A percentile compares a stretch with the other conserved stretches of the same genome.
Evolutionary conservation across 1,284 basidiomycete species (phyloP).

Genomic region (Melampsora larici-populina): DNA sequence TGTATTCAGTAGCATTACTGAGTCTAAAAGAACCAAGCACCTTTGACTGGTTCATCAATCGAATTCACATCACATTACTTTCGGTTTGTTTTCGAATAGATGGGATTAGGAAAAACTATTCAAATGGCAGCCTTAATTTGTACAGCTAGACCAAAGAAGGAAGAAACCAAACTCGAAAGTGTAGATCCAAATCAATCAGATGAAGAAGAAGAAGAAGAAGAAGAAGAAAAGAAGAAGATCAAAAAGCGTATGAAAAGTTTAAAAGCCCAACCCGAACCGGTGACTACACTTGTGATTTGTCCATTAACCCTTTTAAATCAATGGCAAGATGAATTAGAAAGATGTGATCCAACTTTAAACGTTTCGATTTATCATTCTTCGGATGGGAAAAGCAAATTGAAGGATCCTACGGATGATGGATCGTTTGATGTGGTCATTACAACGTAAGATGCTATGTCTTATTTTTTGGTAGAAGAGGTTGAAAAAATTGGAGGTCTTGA

Average conservation of each 20-base stretch:
- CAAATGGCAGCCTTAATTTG: constrained; percentile 91
- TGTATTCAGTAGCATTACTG: too few relatives aligned
- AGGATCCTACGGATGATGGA: constrained; percentile 58
- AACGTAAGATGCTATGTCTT: constrained; percentile 13
- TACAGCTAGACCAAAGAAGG: constrained; percentile 59
- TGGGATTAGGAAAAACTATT: constrained; percentile 95
- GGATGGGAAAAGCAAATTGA: constrained; percentile 66
- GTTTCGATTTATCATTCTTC: constrained; percentile 82
- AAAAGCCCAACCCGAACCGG: constrained; percentile 1
- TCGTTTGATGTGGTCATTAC: constrained; percentile 44
- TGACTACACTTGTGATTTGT: constrained; percentile 79
- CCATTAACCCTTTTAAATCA: constrained; percentile 83
- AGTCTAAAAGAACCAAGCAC: too few relatives aligned
- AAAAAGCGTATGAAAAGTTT: neutral
- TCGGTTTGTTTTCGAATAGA: too few relatives aligned
- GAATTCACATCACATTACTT: too few relatives aligned
- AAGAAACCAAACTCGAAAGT: constrained; percentile 48
- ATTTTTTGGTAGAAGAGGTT: neutral
- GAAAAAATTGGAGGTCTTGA: too few relatives aligned
- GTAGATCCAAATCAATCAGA: neutral
- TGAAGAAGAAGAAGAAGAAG: neutral
- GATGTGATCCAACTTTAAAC: constrained; percentile 61
- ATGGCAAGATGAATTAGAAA: too few relatives aligned
- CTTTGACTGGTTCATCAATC: too few relatives aligned
- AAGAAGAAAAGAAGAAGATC: neutral